A percentile compares a stretch with the other conserved stretches of the same genome.
Conservation (phyloP, 768 basidiomycete species). For the Mycena haematopus region DNA sequence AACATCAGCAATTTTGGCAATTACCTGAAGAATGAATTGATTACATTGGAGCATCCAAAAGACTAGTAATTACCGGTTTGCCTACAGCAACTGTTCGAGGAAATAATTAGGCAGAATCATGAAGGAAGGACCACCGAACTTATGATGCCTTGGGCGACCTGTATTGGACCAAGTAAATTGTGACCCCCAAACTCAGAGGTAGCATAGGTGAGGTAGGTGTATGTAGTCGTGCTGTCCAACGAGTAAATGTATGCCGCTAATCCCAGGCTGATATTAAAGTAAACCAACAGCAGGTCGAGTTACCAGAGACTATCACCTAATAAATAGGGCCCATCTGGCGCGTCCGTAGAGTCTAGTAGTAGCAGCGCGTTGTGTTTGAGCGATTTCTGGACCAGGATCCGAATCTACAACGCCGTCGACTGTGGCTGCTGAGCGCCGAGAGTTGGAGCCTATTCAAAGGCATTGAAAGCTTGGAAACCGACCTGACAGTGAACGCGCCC, state of each 20-base stretch:
- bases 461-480: background rate
- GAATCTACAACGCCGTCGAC: background rate
- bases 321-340: constrained; percentile 65
- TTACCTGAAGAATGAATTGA: constrained; percentile 37
- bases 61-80: constrained; percentile 59
- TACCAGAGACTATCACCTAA: constrained; percentile 48
- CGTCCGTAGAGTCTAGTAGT: constrained; percentile 49
- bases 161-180: constrained; percentile 60
- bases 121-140: constrained; percentile 41
- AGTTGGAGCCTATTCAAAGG: background rate
- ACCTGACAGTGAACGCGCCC: constrained; percentile 15
- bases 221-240: constrained; percentile 73
- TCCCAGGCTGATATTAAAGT: constrained; percentile 50
- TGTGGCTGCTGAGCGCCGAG: constrained; percentile 6
- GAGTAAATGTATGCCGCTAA: constrained; percentile 82
- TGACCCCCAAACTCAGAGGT: constrained; percentile 59
- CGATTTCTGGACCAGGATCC: background rate
- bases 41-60: background rate
- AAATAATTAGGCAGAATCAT: constrained; percentile 5
- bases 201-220: constrained; percentile 65
- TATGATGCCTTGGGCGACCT: constrained; percentile 60
- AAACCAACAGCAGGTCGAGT: constrained; percentile 9
- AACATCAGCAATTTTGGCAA: constrained; percentile 78
- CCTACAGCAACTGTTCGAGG: constrained; percentile 44
- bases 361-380: constrained; percentile 7